phyloP scores from a whole-genome alignment of 176 grass and related monocot species.

The Rhynchospora breviuscula region DNA sequence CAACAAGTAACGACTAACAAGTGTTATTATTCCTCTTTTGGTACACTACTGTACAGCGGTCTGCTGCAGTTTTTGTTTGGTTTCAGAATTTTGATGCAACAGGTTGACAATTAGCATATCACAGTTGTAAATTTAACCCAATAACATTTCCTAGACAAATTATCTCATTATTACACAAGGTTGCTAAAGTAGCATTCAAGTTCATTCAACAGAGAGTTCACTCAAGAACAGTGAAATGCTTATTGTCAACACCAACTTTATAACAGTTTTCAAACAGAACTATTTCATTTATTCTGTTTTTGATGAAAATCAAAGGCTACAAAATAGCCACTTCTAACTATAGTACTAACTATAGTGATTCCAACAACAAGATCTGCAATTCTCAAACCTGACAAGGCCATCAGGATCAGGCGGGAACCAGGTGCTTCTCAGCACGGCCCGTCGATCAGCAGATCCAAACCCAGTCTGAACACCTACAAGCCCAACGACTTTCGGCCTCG shows the following conservation, averaged over 20 bases:
- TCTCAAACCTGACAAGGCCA: conserved; percentile 56
- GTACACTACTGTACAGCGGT: not conserved
- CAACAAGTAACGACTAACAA: not conserved
- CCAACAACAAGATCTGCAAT: not conserved
- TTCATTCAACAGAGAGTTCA: not conserved
- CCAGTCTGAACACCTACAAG: conserved; percentile 74
- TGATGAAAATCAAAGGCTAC: not conserved
- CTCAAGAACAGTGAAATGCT: not conserved
- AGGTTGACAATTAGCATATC: not conserved
- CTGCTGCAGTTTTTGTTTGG: not conserved
- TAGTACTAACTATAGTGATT: not conserved
- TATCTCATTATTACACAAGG: not conserved
- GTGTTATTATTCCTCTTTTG: not conserved
- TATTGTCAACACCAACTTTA: not conserved
- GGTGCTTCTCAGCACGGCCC: conserved; percentile 59
- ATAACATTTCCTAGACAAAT: not conserved
- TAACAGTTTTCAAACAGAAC: not conserved
- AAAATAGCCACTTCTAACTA: not conserved
- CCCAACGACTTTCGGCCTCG: conserved; percentile 71
- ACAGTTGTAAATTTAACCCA: not conserved
- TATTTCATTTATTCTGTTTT: not conserved
- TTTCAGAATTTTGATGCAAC: not conserved
- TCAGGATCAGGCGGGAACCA: conserved; percentile 88
- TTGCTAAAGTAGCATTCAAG: not conserved
- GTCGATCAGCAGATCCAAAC: conserved; percentile 47